Conservation (phyloP, 768 basidiomycete species). For the Pleurotus tuber-regium region DNA sequence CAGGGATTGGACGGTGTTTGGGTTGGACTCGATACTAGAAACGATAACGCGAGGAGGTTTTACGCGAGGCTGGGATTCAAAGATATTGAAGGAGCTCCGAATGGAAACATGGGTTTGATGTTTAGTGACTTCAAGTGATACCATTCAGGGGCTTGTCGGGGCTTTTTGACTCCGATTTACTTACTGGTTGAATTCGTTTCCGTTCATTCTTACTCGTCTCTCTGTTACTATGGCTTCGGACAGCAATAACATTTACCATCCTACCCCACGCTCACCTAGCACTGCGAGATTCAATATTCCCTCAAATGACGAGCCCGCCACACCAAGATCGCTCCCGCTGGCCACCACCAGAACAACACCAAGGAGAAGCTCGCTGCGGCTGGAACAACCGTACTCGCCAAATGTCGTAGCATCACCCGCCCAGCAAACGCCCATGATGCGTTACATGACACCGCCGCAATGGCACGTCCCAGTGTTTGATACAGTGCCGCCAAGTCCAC, state of each 20-base stretch:
- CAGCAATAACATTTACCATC: background rate
- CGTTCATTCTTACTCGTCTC: no score
- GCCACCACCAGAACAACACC: background rate
- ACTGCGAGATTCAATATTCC: background rate
- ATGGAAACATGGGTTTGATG: conserved; percentile 51
- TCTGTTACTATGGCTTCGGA: background rate
- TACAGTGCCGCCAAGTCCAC: conserved; percentile 7
- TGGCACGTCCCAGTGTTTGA: conserved; percentile 28
- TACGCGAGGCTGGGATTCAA: conserved; percentile 64
- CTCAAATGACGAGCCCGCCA: conserved; percentile 8
- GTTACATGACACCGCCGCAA: conserved; percentile 17
- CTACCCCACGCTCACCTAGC: background rate
- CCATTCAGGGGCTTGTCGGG: background rate
- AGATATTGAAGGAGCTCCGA: conserved; percentile 49
- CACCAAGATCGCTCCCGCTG: conserved; percentile 1
- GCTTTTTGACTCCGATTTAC: background rate
- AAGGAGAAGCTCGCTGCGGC: background rate
- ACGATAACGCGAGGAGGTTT: conserved; percentile 57
- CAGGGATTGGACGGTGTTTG: conserved; percentile 54
- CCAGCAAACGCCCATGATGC: conserved; percentile 16
- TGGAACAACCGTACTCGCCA: conserved; percentile 1
- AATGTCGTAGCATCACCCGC: conserved; percentile 6
- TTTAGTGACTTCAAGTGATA: conserved; percentile 31
- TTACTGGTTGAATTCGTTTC: background rate
- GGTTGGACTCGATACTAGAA: conserved; percentile 67